phyloP scores from a whole-genome alignment of 108 stramenopile species.

The Skeletonema potamos region DNA sequence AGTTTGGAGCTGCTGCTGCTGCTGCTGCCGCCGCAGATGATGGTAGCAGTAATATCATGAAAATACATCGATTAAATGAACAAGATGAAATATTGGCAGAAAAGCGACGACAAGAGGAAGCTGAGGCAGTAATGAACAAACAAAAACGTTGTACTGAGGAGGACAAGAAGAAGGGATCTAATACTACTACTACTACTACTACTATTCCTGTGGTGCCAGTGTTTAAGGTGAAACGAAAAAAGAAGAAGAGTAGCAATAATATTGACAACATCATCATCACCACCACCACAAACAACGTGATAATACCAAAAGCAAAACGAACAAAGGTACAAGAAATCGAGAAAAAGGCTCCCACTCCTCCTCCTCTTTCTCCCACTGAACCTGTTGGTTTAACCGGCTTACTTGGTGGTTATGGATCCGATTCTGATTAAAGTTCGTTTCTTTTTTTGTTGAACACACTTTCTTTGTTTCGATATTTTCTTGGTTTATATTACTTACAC shows the following conservation, averaged over 20 bases:
- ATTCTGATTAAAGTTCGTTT: no score
- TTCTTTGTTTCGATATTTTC: no score
- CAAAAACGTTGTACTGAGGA: slow-evolving; percentile 31
- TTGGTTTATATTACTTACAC: no score
- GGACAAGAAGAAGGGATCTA: slow-evolving; percentile 12
- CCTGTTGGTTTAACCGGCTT: slow-evolving; percentile 53
- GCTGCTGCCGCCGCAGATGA: no score
- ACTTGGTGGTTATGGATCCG: slow-evolving; percentile 68
- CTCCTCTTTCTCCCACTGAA: slow-evolving; percentile 1
- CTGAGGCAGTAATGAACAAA: slow-evolving; percentile 38
- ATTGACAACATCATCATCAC: no score
- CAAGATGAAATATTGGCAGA: slow-evolving; percentile 71
- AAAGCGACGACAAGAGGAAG: slow-evolving; percentile 50
- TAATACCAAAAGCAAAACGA: slow-evolving; percentile 4
- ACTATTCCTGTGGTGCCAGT: no score
- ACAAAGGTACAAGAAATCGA: slow-evolving; percentile 3
- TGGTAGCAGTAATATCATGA: no score
- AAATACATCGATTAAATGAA: slow-evolving; percentile 52
- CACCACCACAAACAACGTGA: background rate
- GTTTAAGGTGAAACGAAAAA: slow-evolving; percentile 57
- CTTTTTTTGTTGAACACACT: no score
- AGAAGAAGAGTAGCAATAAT: slow-evolving; percentile 3
- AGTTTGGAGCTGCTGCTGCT: slow-evolving; percentile 51
- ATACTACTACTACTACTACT: no score
- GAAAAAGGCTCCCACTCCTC: background rate